Evolutionary conservation across 129 eudicot genomes (phyloP).

Genomic region (Ambrosia artemisiifolia): DNA sequence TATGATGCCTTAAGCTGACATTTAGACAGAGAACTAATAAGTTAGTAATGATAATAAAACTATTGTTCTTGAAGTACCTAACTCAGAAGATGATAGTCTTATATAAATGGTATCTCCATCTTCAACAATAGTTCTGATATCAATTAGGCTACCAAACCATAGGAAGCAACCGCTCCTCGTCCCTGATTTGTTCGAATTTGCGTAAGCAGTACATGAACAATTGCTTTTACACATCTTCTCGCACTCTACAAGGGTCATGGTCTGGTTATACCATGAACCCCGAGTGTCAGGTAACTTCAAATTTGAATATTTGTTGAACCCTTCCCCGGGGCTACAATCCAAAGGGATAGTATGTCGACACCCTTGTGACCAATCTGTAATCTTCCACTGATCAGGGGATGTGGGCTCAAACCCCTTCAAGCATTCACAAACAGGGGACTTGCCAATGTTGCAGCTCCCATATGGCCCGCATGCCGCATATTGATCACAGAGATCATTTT

Average conservation of each 20-base stretch:
- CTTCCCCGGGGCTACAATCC: not conserved
- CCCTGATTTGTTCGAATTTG: conserved; percentile 28
- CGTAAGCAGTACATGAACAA: conserved; percentile 51
- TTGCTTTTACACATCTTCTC: conserved; percentile 34
- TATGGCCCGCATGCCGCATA: not conserved
- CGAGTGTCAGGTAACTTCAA: not conserved
- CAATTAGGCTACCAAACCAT: conserved; percentile 48
- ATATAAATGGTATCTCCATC: conserved; percentile 24
- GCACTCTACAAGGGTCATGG: conserved; percentile 20
- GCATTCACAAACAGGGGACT: not conserved
- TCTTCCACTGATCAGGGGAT: not conserved
- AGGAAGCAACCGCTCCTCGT: conserved; percentile 49
- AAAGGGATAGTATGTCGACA: not conserved
- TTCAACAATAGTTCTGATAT: conserved; percentile 24
- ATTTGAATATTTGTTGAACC: not conserved
- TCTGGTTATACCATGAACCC: not conserved
- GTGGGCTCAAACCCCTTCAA: not conserved
- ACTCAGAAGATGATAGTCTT: conserved; percentile 27
- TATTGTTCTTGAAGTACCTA: conserved; percentile 27
- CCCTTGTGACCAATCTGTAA: not conserved
- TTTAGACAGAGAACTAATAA: not conserved
- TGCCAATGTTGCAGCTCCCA: not conserved
- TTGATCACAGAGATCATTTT: not conserved
- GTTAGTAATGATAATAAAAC: not conserved
- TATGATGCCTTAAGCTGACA: not conserved